These are phyloP conservation scores for Fonsecaea pugnacius DNA, from an alignment of 2,329 filamentous ascomycete genomes.

Conservation along the genomic window DNA sequence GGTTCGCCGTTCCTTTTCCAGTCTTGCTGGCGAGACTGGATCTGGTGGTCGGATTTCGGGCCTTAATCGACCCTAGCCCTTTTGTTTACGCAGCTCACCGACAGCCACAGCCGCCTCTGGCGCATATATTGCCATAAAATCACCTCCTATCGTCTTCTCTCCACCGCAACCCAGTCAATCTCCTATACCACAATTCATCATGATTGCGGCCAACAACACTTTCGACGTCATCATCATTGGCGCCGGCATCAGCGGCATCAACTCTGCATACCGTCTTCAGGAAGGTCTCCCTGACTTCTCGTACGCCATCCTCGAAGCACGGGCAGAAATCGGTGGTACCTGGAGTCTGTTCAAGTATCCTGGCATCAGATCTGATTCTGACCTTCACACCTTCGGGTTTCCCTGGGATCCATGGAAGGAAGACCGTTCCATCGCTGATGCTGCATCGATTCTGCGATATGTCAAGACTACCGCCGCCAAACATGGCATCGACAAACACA, in stretches of 20 bases:
- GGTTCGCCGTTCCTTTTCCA: neutral
- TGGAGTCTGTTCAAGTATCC: conserved; percentile 78
- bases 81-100: neutral
- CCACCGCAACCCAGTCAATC: neutral
- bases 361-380: conserved; percentile 67
- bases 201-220: conserved; percentile 29
- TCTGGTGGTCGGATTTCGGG: neutral
- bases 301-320: conserved; percentile 71
- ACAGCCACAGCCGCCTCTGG: too few species aligned
- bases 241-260: conserved; percentile 76
- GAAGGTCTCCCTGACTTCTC: conserved; percentile 58
- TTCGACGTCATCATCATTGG: conserved; percentile 69
- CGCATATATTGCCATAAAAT: neutral
- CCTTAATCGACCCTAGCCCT: neutral
- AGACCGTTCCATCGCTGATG: conserved; percentile 57
- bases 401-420: conserved; percentile 71
- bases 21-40: neutral
- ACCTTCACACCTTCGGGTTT: conserved; percentile 68
- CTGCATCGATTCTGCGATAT: conserved; percentile 59
- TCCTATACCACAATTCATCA: conserved; percentile 9
- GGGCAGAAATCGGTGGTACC: conserved; percentile 71
- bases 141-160: neutral
- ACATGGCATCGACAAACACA: conserved; percentile 60
- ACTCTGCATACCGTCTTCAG: conserved; percentile 72
- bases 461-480: conserved; percentile 57